phyloP scores from a whole-genome alignment of 2,329 filamentous ascomycete species.

The Aureobasidium lini region DNA sequence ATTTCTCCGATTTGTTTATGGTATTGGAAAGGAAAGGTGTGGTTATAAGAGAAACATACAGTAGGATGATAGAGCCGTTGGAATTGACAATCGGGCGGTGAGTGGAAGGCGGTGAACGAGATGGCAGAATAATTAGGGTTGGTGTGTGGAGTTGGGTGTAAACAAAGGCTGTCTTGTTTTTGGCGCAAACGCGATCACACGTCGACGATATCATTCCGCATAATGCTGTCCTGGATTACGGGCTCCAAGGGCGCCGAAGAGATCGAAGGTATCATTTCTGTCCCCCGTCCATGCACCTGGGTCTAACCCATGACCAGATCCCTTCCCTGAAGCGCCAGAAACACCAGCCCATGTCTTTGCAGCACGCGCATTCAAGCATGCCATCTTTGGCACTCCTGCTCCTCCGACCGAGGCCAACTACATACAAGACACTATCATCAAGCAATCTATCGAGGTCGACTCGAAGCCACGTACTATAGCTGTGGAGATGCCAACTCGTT shows the following conservation, averaged over 20 bases:
- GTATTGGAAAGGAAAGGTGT: not conserved
- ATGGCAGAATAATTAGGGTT: not conserved
- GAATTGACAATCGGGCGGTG: not conserved
- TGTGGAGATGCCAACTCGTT: not conserved
- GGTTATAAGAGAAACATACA: conserved; percentile 7
- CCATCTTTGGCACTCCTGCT: conserved; percentile 56
- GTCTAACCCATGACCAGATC: not conserved
- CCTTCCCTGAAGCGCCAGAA: conserved; percentile 47
- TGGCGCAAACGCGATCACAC: not conserved
- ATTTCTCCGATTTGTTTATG: not conserved
- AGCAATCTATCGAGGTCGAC: not conserved
- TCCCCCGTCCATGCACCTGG: not conserved
- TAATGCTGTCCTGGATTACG: conserved; percentile 18
- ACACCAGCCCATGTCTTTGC: conserved; percentile 61
- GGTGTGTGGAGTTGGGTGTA: not conserved
- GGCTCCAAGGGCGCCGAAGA: conserved; percentile 9
- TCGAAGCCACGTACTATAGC: not conserved
- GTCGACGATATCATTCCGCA: not conserved
- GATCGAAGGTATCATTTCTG: not conserved
- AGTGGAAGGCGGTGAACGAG: not conserved
- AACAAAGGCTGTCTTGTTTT: not conserved
- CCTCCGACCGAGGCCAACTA: conserved; percentile 35
- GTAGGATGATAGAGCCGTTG: not conserved
- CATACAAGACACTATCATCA: not conserved
- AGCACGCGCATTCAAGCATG: conserved; percentile 58